These are phyloP conservation scores for Gossypium anomalum DNA, from an alignment of 345 rosid genomes.

Conservation along the genomic window DNA sequence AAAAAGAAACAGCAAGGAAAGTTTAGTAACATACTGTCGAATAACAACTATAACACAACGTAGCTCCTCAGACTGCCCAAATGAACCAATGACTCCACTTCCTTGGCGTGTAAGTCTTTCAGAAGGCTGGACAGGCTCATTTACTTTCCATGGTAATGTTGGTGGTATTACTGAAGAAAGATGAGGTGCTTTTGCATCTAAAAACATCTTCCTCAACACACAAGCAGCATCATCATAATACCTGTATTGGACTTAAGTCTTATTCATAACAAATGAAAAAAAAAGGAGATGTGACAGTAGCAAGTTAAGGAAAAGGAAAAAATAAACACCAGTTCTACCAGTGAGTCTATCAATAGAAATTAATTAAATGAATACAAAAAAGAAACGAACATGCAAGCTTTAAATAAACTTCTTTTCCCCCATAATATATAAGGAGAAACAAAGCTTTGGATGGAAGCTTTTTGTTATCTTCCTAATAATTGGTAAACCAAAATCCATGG, in stretches of 20 bases:
- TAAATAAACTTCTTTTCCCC: not conserved
- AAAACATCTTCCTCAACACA: constrained; percentile 86
- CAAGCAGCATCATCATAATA: constrained; percentile 99
- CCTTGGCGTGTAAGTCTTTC: constrained; percentile 97
- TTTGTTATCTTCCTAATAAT: not conserved
- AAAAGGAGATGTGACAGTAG: not conserved
- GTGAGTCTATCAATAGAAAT: constrained; percentile 1
- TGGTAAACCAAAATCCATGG: not conserved
- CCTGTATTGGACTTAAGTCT: constrained; percentile 33
- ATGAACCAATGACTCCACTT: constrained; percentile 89
- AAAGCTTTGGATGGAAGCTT: not conserved
- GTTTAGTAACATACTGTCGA: constrained; percentile 72
- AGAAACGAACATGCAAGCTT: not conserved
- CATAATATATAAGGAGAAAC: not conserved
- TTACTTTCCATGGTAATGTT: constrained; percentile 85
- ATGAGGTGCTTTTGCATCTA: constrained; percentile 99
- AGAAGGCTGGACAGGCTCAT: constrained; percentile 65
- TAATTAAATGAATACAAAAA: not conserved
- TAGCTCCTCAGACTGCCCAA: constrained; percentile 95
- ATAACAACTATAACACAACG: constrained; percentile 94
- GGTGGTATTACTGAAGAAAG: constrained; percentile 92
- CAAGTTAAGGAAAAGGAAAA: not conserved
- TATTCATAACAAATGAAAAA: not conserved
- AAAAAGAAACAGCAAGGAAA: not conserved
- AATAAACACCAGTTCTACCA: not conserved